Evolutionary conservation across 2,329 filamentous ascomycete species (phyloP).

Genomic region (Botrytis tulipae): DNA sequence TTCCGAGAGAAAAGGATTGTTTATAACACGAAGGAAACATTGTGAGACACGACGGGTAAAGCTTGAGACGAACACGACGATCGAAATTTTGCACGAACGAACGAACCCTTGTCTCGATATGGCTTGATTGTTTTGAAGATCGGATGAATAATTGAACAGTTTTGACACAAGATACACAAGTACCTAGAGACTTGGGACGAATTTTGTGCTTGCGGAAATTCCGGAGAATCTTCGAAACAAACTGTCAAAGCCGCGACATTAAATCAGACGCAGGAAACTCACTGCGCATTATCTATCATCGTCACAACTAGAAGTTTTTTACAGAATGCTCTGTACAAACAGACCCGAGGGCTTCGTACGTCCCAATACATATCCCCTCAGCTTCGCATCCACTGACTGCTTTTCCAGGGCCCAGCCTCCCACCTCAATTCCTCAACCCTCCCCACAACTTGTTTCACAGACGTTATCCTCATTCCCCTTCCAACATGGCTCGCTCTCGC

Average conservation of each 20-base stretch:
- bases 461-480: slow-evolving; percentile 40
- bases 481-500: slow-evolving; percentile 39
- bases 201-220: not conserved
- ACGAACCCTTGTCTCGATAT: slow-evolving; percentile 2
- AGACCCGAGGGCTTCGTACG: slow-evolving; percentile 40
- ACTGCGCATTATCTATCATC: not conserved
- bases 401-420: slow-evolving; percentile 37
- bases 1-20: not conserved
- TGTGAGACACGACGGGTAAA: slow-evolving; percentile 8
- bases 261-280: not conserved
- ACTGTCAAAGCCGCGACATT: not conserved
- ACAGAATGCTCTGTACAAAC: slow-evolving; percentile 34
- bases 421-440: slow-evolving; percentile 37
- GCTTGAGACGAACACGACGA: slow-evolving; percentile 4
- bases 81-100: not conserved
- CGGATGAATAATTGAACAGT: not conserved
- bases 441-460: slow-evolving; percentile 41
- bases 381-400: not conserved
- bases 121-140: not conserved
- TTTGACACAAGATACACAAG: not conserved
- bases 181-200: not conserved
- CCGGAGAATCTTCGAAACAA: not conserved
- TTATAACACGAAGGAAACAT: not conserved
- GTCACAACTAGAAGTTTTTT: not conserved
- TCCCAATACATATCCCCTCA: slow-evolving; percentile 4